Evolutionary conservation across 129 eudicot genomes (phyloP), one percentile per base, ranked within the genome.

Genomic region (Gnaphalium uliginosum): DNA sequence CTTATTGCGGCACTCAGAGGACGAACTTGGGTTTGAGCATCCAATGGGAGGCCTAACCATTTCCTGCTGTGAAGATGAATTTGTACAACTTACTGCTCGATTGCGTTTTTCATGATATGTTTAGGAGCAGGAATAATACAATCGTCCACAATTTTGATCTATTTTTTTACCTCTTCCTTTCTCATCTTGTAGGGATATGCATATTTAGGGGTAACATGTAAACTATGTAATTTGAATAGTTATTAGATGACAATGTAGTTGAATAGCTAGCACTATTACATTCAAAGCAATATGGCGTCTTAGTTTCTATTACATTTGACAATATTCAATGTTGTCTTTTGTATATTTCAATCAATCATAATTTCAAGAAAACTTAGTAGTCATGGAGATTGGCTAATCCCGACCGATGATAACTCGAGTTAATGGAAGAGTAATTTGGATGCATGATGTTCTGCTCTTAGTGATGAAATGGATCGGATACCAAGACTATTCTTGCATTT

Each of bases 1-100:
- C 25, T 69, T 78, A 48, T 69, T 78, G 51, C 76, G 53, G 30
- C 33, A 43, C n/a, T 59, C 76, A 0, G 81, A 78, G 71, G 76
- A 78, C 59, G 81, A 78, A 69, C 71, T 59, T 59, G 81, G 64
- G 9, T 78, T 69, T 59, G 54, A 69, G 1, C 81, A 78, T 59
- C 76, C 81, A 19, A 78, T 78, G 81, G 81, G 81, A 59, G 81
- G 81, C 6, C 22, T 78, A 39, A 78, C 81, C 26, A 60, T 78
- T 59, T 69, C 70, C n/a, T 78, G 76, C 76, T 23, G 60, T 26
- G 70, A 43, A 46, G 64, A 78, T 59, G 81, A 41, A 41, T 78
- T 78, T 60, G 26, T 69, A 61, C 46, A 78, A 32, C 64, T 78
- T 15, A 41, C 68, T n/a, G 9, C 30, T 19, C 3, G 26, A 17